Conservation (phyloP, 1,284 basidiomycete genomes). For the Irpex rosettiformis region DNA sequence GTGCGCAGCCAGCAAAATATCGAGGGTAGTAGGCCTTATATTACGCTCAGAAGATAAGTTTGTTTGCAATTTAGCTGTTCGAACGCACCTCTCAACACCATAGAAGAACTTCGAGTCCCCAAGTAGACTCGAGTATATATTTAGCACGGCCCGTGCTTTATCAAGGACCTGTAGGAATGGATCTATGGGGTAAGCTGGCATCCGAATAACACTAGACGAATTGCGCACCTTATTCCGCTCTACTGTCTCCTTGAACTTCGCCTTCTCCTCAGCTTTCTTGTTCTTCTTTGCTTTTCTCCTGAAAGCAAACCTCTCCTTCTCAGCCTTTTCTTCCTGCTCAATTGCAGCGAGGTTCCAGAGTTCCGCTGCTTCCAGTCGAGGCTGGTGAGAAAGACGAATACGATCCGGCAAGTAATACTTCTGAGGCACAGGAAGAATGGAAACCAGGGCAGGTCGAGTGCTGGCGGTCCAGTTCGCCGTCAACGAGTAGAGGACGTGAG, state of each 20-base stretch:
- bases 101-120: conserved; percentile 50
- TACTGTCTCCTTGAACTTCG: conserved; percentile 48
- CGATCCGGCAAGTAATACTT: conserved; percentile 68
- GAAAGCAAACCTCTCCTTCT: conserved; percentile 23
- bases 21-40: conserved; percentile 57
- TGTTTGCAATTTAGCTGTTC: too few relatives aligned
- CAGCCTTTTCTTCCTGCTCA: conserved; percentile 41
- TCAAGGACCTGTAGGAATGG: conserved; percentile 56
- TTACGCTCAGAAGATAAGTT: not conserved
- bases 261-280: conserved; percentile 30
- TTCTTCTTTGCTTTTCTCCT: conserved; percentile 33
- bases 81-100: conserved; percentile 17
- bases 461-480: conserved; percentile 58
- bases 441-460: conserved; percentile 50
- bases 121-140: conserved; percentile 55
- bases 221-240: conserved; percentile 57
- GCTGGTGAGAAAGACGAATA: conserved; percentile 51
- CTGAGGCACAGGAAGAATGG: conserved; percentile 61
- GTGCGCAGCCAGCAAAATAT: conserved; percentile 64
- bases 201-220: not conserved
- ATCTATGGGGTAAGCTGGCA: not conserved
- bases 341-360: conserved; percentile 52
- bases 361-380: conserved; percentile 57
- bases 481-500: conserved; percentile 59
- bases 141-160: conserved; percentile 53